Percentiles rank a stretch among this genome's conserved stretches.
Evolutionary conservation across 2,329 filamentous ascomycete genomes (phyloP).

Genomic region (Microsporum audouinii): DNA sequence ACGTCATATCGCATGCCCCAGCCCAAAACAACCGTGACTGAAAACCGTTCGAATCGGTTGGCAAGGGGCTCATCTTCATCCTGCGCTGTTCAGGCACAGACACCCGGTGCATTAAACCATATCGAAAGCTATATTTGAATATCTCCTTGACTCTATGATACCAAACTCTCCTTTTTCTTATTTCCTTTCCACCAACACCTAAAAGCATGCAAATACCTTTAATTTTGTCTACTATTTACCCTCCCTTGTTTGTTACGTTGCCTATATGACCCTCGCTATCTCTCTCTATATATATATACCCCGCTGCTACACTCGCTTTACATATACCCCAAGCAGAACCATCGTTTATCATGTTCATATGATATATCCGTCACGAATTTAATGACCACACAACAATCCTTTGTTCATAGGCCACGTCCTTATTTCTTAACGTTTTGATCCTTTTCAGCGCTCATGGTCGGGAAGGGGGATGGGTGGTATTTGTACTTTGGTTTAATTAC

Average conservation of each 20-base stretch:
- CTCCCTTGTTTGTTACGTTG: background rate
- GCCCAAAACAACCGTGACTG: background rate
- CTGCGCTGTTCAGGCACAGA: background rate
- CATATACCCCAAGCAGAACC: background rate
- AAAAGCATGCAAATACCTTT: background rate
- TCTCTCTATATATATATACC: background rate
- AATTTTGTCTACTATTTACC: background rate
- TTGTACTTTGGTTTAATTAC: background rate
- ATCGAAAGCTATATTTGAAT: conserved; percentile 2
- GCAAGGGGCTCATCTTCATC: background rate
- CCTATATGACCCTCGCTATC: background rate
- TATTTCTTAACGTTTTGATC: background rate
- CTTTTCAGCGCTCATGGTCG: background rate
- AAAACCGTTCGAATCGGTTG: background rate
- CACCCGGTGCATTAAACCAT: background rate
- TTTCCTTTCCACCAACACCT: background rate
- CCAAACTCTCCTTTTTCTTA: background rate
- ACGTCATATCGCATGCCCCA: background rate
- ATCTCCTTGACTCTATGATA: background rate
- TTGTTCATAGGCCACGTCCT: background rate
- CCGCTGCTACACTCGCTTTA: background rate
- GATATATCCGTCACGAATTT: background rate
- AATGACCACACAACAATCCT: background rate
- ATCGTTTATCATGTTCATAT: background rate
- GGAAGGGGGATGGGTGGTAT: background rate